Base-by-base conservation (phyloP, 1,139 yeast species). In the Suhomyces ambrosiae region DNA sequence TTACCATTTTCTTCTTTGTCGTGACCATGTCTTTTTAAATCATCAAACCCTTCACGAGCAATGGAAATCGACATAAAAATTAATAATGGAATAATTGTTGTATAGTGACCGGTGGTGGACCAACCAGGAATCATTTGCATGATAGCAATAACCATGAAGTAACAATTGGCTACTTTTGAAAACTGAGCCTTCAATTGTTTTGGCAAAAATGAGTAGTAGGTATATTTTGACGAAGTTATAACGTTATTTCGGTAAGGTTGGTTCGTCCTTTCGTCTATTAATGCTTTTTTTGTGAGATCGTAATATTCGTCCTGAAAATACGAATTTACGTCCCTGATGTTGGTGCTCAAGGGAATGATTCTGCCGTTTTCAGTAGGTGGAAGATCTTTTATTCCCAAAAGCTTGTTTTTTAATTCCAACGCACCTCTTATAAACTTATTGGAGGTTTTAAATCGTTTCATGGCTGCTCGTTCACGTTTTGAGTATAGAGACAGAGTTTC, bases 101-200 rank as follows among this genome's bases (percentile, higher is more conserved):
- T 92, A 58, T 80, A 88, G n/a, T 88, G 85, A 43, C 97, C 98
- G 0, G 98, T 92, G 3, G 98, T 89, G 3, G 97, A 88, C 97
- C 97, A 92, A 1, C 90, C 80, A 0, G 98, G 98, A 37, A 92
- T 84, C 94, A 90, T 83, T 58, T 92, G 97, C 73, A 90, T 69
- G 43, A 92, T 86, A 3, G 97, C 90, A 16, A 92, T 94, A 7
- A 80, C 72, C 76, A 92, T 63, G 61, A 92, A 89, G 60, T 89
- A 76, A 49, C 92, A 74, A 54, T 92, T 92, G 12, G 98, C 98
- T 32, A 92, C 57, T 58, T 89, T 92, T 13, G 96, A 87, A 54
- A 92, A 90, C 59, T 92, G 98, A 2, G 95, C 96, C 45, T 79
- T 74, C 31, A 92, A 59, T 55, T 92, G 97, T 45, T 92, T 80